phyloP scores from a whole-genome alignment of 2,329 filamentous ascomycete genomes.

The Zymoseptoria ardabiliae region DNA sequence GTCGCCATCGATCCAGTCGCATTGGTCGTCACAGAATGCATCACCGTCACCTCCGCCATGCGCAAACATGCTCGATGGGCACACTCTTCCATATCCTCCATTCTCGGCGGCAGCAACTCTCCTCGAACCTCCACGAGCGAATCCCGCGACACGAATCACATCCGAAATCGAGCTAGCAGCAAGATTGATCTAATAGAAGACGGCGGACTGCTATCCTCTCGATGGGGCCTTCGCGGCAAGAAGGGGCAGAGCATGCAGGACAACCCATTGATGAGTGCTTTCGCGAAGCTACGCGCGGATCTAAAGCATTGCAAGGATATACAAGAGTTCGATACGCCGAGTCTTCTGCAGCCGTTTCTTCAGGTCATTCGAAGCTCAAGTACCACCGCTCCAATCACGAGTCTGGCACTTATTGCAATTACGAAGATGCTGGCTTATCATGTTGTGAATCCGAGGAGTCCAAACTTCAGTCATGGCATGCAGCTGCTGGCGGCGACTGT shows the following conservation, averaged over 20 bases:
- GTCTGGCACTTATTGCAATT: slow-evolving; percentile 83
- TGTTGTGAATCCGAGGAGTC: slow-evolving; percentile 75
- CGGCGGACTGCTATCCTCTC: slow-evolving; percentile 56
- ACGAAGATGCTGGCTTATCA: slow-evolving; percentile 96
- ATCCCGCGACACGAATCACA: slow-evolving; percentile 17
- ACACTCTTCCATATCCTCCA: slow-evolving; percentile 91
- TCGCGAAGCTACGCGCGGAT: slow-evolving; percentile 81
- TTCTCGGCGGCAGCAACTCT: slow-evolving; percentile 53
- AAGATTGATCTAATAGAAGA: slow-evolving; percentile 30
- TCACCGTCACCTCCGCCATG: slow-evolving; percentile 95
- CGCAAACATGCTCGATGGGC: slow-evolving; percentile 95
- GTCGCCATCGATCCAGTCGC: slow-evolving; percentile 33
- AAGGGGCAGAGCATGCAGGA: slow-evolving; percentile 97
- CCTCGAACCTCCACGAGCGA: slow-evolving; percentile 11
- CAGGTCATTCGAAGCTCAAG: slow-evolving; percentile 95
- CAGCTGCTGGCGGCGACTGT: slow-evolving; percentile 90
- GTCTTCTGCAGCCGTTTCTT: slow-evolving; percentile 84
- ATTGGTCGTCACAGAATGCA: slow-evolving; percentile 95
- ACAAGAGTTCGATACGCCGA: slow-evolving; percentile 76
- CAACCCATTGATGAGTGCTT: slow-evolving; percentile 91
- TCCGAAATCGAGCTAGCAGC: slow-evolving; percentile 25
- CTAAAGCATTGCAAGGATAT: slow-evolving; percentile 85
- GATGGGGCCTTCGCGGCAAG: slow-evolving; percentile 91
- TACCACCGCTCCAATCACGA: slow-evolving; percentile 92
- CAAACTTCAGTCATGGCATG: slow-evolving; percentile 86